Conservation (phyloP, 495 filamentous ascomycete species). For the Venustampulla echinocandica region DNA sequence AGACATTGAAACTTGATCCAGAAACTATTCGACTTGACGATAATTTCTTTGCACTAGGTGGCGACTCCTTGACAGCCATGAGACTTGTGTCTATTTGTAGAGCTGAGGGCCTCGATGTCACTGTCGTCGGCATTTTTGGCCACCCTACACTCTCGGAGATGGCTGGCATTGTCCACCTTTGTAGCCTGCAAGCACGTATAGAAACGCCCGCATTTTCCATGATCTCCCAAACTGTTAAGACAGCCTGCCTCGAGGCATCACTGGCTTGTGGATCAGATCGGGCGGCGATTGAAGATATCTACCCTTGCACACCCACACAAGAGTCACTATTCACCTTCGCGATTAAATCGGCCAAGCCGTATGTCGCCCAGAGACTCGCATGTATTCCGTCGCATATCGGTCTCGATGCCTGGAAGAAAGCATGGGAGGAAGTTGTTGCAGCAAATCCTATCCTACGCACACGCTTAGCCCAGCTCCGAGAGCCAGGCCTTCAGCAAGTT, state of each 20-base stretch:
- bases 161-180: background rate
- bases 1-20: no score
- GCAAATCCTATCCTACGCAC: background rate
- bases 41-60: constrained; percentile 56
- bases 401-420: no score
- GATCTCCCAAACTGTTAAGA: background rate
- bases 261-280: background rate
- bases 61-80: constrained; percentile 64
- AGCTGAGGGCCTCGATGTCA: constrained; percentile 41
- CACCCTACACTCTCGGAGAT: constrained; percentile 4
- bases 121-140: constrained; percentile 44
- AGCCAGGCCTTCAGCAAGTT: background rate
- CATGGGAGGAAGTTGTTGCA: no score
- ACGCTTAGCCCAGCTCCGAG: background rate
- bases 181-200: background rate
- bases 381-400: background rate
- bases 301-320: constrained; percentile 62
- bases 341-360: constrained; percentile 40
- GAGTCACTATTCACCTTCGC: constrained; percentile 60
- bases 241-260: background rate
- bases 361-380: background rate
- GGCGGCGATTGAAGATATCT: constrained; percentile 42
- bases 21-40: no score
- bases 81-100: constrained; percentile 53
- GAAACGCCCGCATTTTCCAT: background rate